Evolutionary conservation across 2,329 filamentous ascomycete species (phyloP), one percentile per base, ranked within the genome.

Genomic region (Phoma sp.): DNA sequence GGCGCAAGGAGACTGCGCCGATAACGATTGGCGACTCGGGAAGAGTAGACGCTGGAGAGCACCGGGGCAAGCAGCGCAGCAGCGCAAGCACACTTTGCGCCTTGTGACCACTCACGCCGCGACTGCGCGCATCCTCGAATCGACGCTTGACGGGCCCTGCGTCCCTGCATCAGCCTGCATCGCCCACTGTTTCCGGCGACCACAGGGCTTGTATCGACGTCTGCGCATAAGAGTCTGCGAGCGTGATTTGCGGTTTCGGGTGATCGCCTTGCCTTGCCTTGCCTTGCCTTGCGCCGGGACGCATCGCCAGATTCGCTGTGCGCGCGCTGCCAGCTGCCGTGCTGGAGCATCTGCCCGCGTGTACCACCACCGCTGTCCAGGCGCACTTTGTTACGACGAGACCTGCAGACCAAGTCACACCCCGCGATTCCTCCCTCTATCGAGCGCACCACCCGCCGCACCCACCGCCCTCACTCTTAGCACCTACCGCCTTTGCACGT

Each of bases 61-160:
- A 53, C 15, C 40, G 21, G 47, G 47, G 38, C 47, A 49, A n/a
- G n/a, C n/a, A n/a, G n/a, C n/a, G n/a, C n/a, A n/a, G n/a, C n/a
- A n/a, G n/a, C n/a, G n/a, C n/a, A n/a, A n/a, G 36, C 57, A 51
- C 47, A 55, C 42, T 47, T 46, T 49, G 14, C 56, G 54, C 60
- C 64, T 57, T 66, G 64, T 67, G 66, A 68, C 66, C 57, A 60
- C 58, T 61, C 57, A 52, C 60, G 48, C 56, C 54, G 50, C 48
- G 50, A 43, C 40, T 59, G 57, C 55, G 52, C 60, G 47, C n/a
- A 50, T 57, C 39, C 59, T 55, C 45, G 54, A 56, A 53, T 52
- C 59, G 52, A 57, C 49, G 46, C 52, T 53, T 47, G 34, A 42
- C 56, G 58, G 56, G 52, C 51, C 30, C 52, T 56, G 57, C 59